These are phyloP conservation scores for Aschersonia sp. DNA, from an alignment of 2,329 filamentous ascomycete genomes.

Conservation along the genomic window DNA sequence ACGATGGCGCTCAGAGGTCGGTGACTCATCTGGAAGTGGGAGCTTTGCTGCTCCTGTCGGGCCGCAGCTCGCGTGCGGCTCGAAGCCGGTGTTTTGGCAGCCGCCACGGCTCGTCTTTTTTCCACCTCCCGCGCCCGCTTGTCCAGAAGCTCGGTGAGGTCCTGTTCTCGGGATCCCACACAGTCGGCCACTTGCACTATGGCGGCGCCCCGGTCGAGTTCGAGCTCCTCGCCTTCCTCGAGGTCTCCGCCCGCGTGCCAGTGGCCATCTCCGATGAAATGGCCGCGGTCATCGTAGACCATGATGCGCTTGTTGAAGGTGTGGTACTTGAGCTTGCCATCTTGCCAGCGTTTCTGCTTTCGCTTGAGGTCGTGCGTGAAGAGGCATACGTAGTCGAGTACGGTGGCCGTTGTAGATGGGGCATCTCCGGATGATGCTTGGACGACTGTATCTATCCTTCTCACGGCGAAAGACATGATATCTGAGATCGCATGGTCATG, in stretches of 20 bases:
- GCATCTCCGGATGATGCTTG: neutral
- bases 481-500: neutral
- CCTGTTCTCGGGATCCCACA: slow-evolving; percentile 59
- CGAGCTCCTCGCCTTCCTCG: slow-evolving; percentile 68
- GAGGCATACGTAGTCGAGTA: slow-evolving; percentile 72
- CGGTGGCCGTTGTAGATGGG: slow-evolving; percentile 41
- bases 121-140: slow-evolving; percentile 47
- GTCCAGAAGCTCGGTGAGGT: slow-evolving; percentile 60
- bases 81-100: slow-evolving; percentile 17
- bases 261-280: slow-evolving; percentile 74
- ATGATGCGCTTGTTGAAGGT: slow-evolving; percentile 84
- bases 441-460: slow-evolving; percentile 1
- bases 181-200: slow-evolving; percentile 71
- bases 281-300: slow-evolving; percentile 71
- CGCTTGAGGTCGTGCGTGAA: slow-evolving; percentile 74
- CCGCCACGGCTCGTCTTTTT: slow-evolving; percentile 28
- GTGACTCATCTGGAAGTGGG: slow-evolving; percentile 24
- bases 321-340: slow-evolving; percentile 77
- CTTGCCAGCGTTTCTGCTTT: slow-evolving; percentile 88
- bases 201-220: slow-evolving; percentile 58
- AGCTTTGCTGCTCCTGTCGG: slow-evolving; percentile 11
- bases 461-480: slow-evolving; percentile 10
- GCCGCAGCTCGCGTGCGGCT: slow-evolving; percentile 1
- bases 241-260: slow-evolving; percentile 58
- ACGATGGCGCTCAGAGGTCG: slow-evolving; percentile 26